Evolutionary conservation across 2,329 filamentous ascomycete genomes (phyloP).

Genomic region (Talaromyces sp.): DNA sequence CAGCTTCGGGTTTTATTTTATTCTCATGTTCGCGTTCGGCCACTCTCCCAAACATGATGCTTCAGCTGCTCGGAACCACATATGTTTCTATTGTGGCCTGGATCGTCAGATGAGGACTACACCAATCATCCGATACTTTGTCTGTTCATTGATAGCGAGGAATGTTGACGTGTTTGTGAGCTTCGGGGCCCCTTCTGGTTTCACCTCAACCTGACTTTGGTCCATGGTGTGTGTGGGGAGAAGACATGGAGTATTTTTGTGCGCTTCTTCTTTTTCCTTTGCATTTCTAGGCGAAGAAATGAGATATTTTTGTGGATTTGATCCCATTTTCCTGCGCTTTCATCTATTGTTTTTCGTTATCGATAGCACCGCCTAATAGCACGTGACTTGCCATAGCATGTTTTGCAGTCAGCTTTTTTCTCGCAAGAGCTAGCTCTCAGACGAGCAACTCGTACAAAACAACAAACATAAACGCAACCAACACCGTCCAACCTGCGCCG

Average conservation of each 20-base stretch:
- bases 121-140: background rate
- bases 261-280: background rate
- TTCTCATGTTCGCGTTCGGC: background rate
- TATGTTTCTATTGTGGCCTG: background rate
- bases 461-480: background rate
- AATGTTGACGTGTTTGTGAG: background rate
- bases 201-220: slow-evolving; percentile 1
- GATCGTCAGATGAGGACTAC: background rate
- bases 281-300: slow-evolving; percentile 10
- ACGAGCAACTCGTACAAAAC: background rate
- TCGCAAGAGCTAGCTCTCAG: background rate
- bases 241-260: slow-evolving; percentile 1
- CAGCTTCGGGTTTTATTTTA: background rate
- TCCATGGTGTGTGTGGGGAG: slow-evolving; percentile 6
- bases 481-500: slow-evolving; percentile 8
- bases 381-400: slow-evolving; percentile 1
- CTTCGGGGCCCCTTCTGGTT: slow-evolving; percentile 1
- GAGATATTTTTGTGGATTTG: slow-evolving; percentile 9
- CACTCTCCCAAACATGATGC: background rate
- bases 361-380: slow-evolving; percentile 2
- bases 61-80: background rate
- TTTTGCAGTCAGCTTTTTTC: background rate
- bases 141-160: background rate
- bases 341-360: slow-evolving; percentile 3
- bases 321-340: background rate